Evolutionary conservation across 139 green algal species (phyloP).

Genomic region (Chlorella sp.): DNA sequence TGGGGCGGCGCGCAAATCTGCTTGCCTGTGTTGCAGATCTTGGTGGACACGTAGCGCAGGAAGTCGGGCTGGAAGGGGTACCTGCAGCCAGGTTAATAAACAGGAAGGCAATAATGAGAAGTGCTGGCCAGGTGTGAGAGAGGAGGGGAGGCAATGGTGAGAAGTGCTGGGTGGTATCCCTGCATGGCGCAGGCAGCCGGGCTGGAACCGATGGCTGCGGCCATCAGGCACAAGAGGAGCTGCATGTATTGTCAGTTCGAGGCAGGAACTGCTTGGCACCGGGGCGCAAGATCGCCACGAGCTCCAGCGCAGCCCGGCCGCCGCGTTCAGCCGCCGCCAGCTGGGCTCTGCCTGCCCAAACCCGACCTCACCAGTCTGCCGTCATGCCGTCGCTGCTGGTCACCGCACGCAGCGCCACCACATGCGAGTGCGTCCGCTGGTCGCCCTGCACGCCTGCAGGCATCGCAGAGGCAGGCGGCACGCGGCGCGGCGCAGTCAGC

Average conservation of each 20-base stretch:
- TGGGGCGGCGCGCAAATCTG: too few species aligned
- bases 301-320: too few species aligned
- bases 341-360: too few species aligned
- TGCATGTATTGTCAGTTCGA: too few species aligned
- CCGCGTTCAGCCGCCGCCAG: too few species aligned
- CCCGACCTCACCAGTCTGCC: conserved; percentile 85
- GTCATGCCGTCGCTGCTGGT: conserved; percentile 97
- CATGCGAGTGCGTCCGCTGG: conserved; percentile 93
- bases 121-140: background rate
- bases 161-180: background rate
- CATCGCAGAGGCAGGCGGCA: background rate
- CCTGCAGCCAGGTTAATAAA: background rate
- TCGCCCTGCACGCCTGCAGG: conserved; percentile 90
- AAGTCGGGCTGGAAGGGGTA: conserved; percentile 95
- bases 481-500: background rate
- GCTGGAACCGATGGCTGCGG: too few species aligned
- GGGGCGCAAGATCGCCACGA: too few species aligned
- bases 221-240: too few species aligned
- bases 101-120: background rate
- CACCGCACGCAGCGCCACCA: conserved; percentile 92
- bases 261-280: too few species aligned
- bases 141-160: background rate
- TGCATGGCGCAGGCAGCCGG: background rate
- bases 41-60: conserved; percentile 85
- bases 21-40: conserved; percentile 92